Evolutionary conservation across 163 green algal species (phyloP).

Genomic region (Chlorella variabilis): DNA sequence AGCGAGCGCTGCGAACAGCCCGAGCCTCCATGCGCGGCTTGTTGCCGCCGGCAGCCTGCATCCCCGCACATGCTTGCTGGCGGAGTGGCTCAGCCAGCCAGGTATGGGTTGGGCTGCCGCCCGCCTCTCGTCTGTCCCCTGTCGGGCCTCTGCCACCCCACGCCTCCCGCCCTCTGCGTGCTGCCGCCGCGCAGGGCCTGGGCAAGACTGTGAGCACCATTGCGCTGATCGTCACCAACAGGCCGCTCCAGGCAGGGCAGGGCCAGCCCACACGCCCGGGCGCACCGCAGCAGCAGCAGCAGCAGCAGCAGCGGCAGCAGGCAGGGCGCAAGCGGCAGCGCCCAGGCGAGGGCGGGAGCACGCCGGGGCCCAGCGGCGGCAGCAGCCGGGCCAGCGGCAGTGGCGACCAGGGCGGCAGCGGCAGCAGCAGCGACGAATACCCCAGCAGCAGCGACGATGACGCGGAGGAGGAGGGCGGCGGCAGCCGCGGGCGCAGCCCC

Average conservation of each 20-base stretch:
- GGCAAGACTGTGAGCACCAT: constrained; percentile 93
- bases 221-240: constrained; percentile 67
- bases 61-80: too few relatives aligned
- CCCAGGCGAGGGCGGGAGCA: background rate
- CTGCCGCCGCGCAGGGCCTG: constrained; percentile 85
- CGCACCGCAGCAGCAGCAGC: background rate
- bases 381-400: constrained; percentile 7
- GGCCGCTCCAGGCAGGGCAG: background rate
- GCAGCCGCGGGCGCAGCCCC: background rate
- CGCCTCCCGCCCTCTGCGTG: too few relatives aligned
- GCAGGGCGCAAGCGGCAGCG: constrained; percentile 22
- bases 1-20: too few relatives aligned
- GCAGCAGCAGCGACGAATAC: constrained; percentile 9
- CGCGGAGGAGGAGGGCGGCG: background rate
- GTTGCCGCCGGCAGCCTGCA: too few relatives aligned
- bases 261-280: background rate
- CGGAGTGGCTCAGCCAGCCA: too few relatives aligned
- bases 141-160: too few relatives aligned
- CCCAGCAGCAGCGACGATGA: constrained; percentile 8
- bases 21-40: too few relatives aligned
- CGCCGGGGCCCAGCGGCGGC: constrained; percentile 6
- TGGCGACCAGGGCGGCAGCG: background rate
- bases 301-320: background rate
- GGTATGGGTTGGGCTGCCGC: too few relatives aligned
- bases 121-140: too few relatives aligned